Evolutionary conservation across 805 yeast species (phyloP), one percentile per base, ranked within the genome.

Genomic region (Ogataea nonfermentans): DNA sequence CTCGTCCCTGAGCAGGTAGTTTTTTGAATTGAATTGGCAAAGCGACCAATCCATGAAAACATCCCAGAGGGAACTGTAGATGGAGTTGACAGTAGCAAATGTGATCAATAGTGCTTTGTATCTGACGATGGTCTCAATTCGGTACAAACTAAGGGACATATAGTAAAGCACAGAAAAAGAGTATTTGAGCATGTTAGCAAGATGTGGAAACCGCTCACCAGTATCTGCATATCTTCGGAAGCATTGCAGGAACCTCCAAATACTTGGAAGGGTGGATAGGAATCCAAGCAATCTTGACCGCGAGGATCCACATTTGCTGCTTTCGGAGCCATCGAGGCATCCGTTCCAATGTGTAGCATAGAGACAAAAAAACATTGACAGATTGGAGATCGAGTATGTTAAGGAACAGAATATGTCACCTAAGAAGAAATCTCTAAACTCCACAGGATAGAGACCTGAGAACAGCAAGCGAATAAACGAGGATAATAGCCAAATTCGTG

Each of bases 41-140:
- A 93, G 66, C 2, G 97, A 89, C 91, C 96, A 93, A 67, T 93
- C 99, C 95, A 93, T 88, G 29, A 90, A 67, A 5, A 93, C 66
- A 63, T 93, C 99, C 99, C 99, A 93, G 3, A 79, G 48, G 0
- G 84, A 62, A 24, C 90, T 73, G 55, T 75, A 76, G 1, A 81
- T 35, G 0, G 96, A 78, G 60, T 93, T 90, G 27, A 87, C 50
- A 0, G 76, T 57, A 0, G 95, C 96, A 65, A 89, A 75, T 0
- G 79, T 61, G 13, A 91, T 84, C 55, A 89, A 84, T 1, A 76
- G 67, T 0, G 77, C 78, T 40, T 81, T 69, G 47, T 70, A 61
- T 12, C 55, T 52, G 16, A 60, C 48, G 9, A 66, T 60, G 0
- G 65, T 56, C 27, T 80, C 70, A 35, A 88, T 84, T 47, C 98